Conservation (phyloP, 2,329 filamentous ascomycete species). For the Hortaea sp. region DNA sequence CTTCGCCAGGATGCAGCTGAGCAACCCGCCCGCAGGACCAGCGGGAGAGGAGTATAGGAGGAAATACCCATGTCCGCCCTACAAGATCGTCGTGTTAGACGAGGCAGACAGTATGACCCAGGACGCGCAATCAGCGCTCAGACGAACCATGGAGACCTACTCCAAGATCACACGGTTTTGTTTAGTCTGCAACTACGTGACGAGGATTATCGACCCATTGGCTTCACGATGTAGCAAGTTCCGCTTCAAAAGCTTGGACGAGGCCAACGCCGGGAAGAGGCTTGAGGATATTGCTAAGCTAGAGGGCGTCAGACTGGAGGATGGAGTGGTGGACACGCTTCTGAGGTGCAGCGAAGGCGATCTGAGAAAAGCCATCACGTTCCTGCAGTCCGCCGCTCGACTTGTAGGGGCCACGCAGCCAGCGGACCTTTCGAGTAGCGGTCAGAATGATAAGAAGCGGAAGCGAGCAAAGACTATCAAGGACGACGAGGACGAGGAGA, state of each 20-base stretch:
- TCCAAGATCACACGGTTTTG: slow-evolving; percentile 94
- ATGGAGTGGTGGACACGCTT: slow-evolving; percentile 71
- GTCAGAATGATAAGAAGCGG: slow-evolving; percentile 27
- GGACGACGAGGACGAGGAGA: slow-evolving; percentile 44
- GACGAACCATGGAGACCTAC: slow-evolving; percentile 97
- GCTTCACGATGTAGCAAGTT: slow-evolving; percentile 94
- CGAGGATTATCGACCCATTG: slow-evolving; percentile 91
- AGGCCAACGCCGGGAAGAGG: slow-evolving; percentile 68
- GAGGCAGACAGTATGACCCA: slow-evolving; percentile 99
- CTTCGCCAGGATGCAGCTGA: slow-evolving; percentile 91
- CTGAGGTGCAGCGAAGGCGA: slow-evolving; percentile 89
- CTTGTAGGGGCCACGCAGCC: slow-evolving; percentile 57
- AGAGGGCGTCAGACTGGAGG: slow-evolving; percentile 66
- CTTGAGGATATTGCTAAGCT: slow-evolving; percentile 71
- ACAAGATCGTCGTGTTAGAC: slow-evolving; percentile 98
- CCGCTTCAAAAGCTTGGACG: slow-evolving; percentile 90
- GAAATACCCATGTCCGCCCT: slow-evolving; percentile 85
- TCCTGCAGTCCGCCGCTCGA: slow-evolving; percentile 84
- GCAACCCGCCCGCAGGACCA: slow-evolving; percentile 59
- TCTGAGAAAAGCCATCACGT: slow-evolving; percentile 91
- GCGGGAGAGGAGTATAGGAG: slow-evolving; percentile 48
- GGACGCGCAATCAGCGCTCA: slow-evolving; percentile 85
- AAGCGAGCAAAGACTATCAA: slow-evolving; percentile 45
- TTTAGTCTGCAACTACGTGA: slow-evolving; percentile 97
- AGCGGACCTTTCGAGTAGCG: slow-evolving; percentile 11